These are phyloP conservation scores for Afroboletus lepidellus DNA, from an alignment of 1,284 basidiomycete genomes.

Conservation along the genomic window DNA sequence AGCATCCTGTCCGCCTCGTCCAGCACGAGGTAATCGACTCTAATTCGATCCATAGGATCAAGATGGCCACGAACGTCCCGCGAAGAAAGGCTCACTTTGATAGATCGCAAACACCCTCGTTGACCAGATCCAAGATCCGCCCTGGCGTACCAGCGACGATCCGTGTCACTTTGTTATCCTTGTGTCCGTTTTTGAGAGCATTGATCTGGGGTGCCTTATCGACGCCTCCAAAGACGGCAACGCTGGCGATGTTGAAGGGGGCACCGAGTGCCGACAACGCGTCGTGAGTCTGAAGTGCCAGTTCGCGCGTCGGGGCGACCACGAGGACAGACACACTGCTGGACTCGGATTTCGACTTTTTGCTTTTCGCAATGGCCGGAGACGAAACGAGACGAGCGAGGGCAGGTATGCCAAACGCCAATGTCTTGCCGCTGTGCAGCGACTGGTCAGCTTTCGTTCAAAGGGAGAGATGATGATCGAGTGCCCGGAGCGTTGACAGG, in stretches of 20 bases:
- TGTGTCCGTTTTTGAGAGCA: slow-evolving; percentile 50
- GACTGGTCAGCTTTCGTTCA: slow-evolving; percentile 3
- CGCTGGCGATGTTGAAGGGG: slow-evolving; percentile 50
- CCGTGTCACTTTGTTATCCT: slow-evolving; percentile 50
- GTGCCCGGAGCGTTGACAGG: background rate
- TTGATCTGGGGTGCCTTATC: slow-evolving; percentile 83
- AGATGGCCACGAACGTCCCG: background rate
- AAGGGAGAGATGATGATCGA: background rate
- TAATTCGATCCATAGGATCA: slow-evolving; percentile 29
- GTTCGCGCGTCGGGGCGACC: slow-evolving; percentile 90
- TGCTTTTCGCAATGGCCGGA: slow-evolving; percentile 22
- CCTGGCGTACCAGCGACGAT: slow-evolving; percentile 88
- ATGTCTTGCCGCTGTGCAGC: slow-evolving; percentile 81
- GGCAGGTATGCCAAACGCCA: slow-evolving; percentile 94
- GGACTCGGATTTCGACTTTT: slow-evolving; percentile 35
- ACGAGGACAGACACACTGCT: slow-evolving; percentile 70
- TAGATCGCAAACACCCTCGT: slow-evolving; percentile 82
- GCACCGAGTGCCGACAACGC: slow-evolving; percentile 79
- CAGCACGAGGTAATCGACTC: slow-evolving; percentile 89
- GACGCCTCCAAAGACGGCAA: slow-evolving; percentile 92
- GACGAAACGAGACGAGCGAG: slow-evolving; percentile 61
- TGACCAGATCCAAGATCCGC: slow-evolving; percentile 85
- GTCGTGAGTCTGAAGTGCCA: slow-evolving; percentile 93
- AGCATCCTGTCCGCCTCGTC: slow-evolving; percentile 99
- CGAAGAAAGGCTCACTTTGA: slow-evolving; percentile 51